phyloP scores from a whole-genome alignment of 441 rosid genomes.

The Euphorbia celastroides region DNA sequence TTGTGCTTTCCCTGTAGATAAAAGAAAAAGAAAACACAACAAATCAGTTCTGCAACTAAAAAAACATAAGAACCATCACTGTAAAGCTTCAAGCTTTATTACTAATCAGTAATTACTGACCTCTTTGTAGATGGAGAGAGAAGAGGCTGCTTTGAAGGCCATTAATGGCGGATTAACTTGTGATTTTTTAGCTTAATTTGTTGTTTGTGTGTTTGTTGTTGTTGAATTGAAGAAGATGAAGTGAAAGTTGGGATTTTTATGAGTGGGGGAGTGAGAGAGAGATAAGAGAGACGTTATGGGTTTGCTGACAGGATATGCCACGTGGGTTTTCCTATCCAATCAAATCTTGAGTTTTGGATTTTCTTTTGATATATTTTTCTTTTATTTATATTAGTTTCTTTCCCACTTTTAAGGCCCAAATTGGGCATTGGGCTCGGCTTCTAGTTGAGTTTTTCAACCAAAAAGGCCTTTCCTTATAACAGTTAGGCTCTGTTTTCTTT shows the following conservation, averaged over 20 bases:
- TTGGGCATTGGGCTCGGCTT: not conserved
- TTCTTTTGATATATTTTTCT: constrained; percentile 1
- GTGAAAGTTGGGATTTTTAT: not conserved
- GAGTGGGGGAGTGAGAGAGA: not conserved
- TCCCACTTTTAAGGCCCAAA: not conserved
- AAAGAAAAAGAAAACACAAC: not conserved
- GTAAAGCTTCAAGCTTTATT: not conserved
- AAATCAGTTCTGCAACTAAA: not conserved
- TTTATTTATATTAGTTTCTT: not conserved
- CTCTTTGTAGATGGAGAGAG: constrained; percentile 48
- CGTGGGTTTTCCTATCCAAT: constrained; percentile 35
- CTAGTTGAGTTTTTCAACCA: not conserved
- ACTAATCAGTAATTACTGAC: constrained; percentile 24
- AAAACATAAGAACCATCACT: not conserved
- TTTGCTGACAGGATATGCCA: constrained; percentile 24
- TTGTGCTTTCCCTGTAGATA: constrained; percentile 33
- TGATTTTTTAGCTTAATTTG: not conserved
- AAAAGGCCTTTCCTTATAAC: too few relatives aligned
- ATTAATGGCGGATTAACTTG: constrained; percentile 17
- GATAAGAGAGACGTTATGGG: constrained; percentile 19
- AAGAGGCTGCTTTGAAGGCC: constrained; percentile 53
- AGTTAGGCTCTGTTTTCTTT: too few relatives aligned
- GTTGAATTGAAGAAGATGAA: not conserved
- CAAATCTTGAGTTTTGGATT: constrained; percentile 31
- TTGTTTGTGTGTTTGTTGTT: not conserved